These are phyloP conservation scores for Crithidia thermophila DNA, from an alignment of 208 protist species.

Conservation along the genomic window DNA sequence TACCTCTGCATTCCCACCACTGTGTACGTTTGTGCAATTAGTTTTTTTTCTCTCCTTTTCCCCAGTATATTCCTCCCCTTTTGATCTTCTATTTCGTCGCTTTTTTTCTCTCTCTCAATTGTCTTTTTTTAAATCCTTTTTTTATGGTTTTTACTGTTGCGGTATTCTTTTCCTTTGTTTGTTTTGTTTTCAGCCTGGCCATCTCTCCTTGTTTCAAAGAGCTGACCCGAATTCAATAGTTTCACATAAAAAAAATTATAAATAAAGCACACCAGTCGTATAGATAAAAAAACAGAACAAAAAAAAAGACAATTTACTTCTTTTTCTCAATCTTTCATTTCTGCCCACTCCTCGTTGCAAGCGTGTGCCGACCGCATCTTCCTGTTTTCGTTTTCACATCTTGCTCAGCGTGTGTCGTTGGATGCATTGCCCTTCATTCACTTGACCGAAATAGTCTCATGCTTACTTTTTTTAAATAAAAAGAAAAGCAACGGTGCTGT, in stretches of 20 bases:
- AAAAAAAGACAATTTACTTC: not conserved
- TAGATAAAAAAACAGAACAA: constrained; percentile 22
- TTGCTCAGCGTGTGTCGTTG: not conserved
- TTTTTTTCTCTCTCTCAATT: not conserved
- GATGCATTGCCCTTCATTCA: not conserved
- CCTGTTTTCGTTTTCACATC: not conserved
- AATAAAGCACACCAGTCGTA: constrained; percentile 9
- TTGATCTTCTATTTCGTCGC: not conserved
- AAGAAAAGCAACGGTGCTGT: no score
- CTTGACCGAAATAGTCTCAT: no score
- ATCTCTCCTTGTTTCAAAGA: no score
- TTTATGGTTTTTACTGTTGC: constrained; percentile 3
- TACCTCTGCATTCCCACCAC: not conserved
- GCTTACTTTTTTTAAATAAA: no score
- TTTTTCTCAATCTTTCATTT: not conserved
- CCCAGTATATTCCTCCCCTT: not conserved
- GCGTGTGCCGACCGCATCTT: no score
- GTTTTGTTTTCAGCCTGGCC: no score
- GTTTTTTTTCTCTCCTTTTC: not conserved
- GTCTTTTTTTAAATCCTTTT: constrained; percentile 1
- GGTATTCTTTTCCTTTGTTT: not conserved
- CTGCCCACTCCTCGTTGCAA: no score
- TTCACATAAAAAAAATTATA: constrained; percentile 11
- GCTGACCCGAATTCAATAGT: no score
- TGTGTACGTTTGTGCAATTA: not conserved